These are phyloP conservation scores for Pseudognaphalium luteoalbum DNA, from an alignment of 129 eudicot genomes.

Conservation along the genomic window DNA sequence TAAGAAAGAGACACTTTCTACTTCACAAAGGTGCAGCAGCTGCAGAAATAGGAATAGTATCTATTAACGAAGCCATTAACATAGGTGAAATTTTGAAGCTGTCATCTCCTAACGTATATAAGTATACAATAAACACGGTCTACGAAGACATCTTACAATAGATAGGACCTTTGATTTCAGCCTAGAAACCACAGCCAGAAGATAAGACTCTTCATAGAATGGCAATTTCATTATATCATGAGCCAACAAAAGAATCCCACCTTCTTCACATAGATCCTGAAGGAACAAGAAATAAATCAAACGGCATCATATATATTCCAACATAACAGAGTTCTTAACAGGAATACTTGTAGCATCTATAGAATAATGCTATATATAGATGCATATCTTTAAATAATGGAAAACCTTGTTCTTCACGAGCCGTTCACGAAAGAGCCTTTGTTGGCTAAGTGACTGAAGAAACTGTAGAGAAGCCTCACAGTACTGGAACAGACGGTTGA, in stretches of 20 bases:
- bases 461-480: constrained; percentile 91
- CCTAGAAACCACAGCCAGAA: constrained; percentile 69
- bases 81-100: constrained; percentile 19
- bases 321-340: constrained; percentile 14
- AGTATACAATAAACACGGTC: constrained; percentile 13
- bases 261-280: constrained; percentile 92
- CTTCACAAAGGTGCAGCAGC: constrained; percentile 93
- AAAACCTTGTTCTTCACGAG: constrained; percentile 82
- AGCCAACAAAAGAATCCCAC: constrained; percentile 80
- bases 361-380: neutral
- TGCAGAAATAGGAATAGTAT: constrained; percentile 44
- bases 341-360: neutral
- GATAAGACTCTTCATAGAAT: constrained; percentile 37
- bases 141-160: constrained; percentile 62
- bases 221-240: constrained; percentile 61
- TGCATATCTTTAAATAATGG: neutral
- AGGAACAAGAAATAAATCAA: constrained; percentile 26
- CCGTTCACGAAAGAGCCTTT: constrained; percentile 75
- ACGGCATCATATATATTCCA: constrained; percentile 12
- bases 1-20: constrained; percentile 83
- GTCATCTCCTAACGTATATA: neutral
- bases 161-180: constrained; percentile 78
- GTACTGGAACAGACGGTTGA: constrained; percentile 75
- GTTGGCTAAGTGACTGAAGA: constrained; percentile 81
- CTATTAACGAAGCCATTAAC: constrained; percentile 21